Percentiles rank a stretch among this genome's conserved stretches.
Evolutionary conservation across 202 grass and related monocot genomes (phyloP).

Genomic region (Zizania palustris): DNA sequence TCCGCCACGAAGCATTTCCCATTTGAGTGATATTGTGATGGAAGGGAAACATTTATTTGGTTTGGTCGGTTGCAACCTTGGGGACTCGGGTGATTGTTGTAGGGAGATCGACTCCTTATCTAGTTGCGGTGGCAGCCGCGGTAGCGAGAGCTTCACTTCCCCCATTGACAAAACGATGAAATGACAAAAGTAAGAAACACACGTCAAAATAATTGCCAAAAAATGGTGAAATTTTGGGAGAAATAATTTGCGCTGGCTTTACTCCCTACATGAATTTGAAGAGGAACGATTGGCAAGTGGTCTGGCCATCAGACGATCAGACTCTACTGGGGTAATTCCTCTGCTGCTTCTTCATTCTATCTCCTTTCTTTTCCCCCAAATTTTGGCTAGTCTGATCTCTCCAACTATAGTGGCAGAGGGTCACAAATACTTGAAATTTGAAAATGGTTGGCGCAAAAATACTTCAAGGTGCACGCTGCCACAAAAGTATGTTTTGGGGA

Average conservation of each 20-base stretch:
- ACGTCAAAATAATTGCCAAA: background rate
- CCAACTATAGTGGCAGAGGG: background rate
- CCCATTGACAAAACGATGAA: constrained; percentile 6
- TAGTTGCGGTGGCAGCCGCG: background rate
- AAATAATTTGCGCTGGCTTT: background rate
- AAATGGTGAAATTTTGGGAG: background rate
- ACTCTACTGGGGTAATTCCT: constrained; percentile 27
- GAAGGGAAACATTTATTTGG: background rate
- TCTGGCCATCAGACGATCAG: constrained; percentile 56
- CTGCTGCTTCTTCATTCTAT: constrained; percentile 40
- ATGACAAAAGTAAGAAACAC: background rate
- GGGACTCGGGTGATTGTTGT: constrained; percentile 33
- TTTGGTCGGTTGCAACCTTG: constrained; percentile 29
- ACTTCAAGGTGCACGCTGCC: constrained; percentile 26
- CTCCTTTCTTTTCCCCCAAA: constrained; percentile 13
- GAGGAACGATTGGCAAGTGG: constrained; percentile 66
- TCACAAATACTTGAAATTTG: background rate
- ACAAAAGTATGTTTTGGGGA: constrained; percentile 14
- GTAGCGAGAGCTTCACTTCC: background rate
- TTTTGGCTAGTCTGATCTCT: background rate
- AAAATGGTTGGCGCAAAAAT: constrained; percentile 49
- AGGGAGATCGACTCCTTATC: constrained; percentile 2
- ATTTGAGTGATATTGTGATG: background rate
- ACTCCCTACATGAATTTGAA: constrained; percentile 41
- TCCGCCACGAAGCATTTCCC: background rate